Evolutionary conservation across 2,329 filamentous ascomycete genomes (phyloP), one percentile per base, ranked within the genome.

Genomic region (Trichoderma atroviride): DNA sequence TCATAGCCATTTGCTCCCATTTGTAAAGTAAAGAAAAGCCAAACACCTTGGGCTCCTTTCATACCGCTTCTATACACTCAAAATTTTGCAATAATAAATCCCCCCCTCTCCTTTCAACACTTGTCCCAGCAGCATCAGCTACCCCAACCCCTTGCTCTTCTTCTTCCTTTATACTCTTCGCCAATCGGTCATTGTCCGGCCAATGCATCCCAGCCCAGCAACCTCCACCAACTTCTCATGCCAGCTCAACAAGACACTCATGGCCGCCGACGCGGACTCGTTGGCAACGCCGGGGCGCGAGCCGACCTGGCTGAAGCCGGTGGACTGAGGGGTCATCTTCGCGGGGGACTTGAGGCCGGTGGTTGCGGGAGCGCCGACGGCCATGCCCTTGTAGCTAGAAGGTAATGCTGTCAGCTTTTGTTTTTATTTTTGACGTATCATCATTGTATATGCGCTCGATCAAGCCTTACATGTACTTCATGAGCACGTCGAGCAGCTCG

Each of bases 151-250:
- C 53, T 29, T 14, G 33, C 33, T 13, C 11, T 61, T 40, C 37
- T 31, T 31, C 5, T 40, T 19, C 16, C 37, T 43, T 66, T 78
- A 80, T 68, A 79, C 95, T 75, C 92, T 96, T 77, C 96, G 90
- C 84, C 95, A 92, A 84, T 99, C 96, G 53, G 93, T 96, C 94
- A 99, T 97, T 74, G 93, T 93, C 75, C 96, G 89, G 72, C 94
- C 92, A 81, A 99, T 96, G 80, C 92, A 93, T 56, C 96, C 96
- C 74, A 94, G 85, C 29, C 96, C 96, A 47, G 94, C 93, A 76
- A 97, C 90, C 77, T 99, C 96, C 5, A 98, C 93, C 72, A 97
- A 88, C 87, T 97, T 99, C 85, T 99, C 96, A 79, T 99, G 96
- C 96, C 96, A 99, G 82, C 94, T 97, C 74, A 99, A 84, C 78